Evolutionary conservation across 2,329 filamentous ascomycete genomes (phyloP), one percentile per base, ranked within the genome.

Genomic region (Teratosphaeria zuluensis): DNA sequence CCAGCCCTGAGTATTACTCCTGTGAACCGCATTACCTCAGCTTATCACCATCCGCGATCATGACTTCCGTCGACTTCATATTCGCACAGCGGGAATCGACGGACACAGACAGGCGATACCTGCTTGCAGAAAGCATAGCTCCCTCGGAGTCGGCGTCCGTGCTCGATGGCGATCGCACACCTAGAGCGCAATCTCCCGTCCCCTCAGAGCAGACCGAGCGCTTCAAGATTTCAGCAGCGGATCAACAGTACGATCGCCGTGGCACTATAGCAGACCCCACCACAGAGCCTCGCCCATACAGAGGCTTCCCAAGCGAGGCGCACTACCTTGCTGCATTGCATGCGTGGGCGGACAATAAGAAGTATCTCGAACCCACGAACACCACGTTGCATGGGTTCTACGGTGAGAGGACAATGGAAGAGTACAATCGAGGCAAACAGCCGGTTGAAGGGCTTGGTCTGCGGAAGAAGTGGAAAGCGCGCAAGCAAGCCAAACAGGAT

Each of bases 161-260:
- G n/a, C 74, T 74, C n/a, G 77, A 81, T 7, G 76, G 76, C n/a
- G 77, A 79, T 6, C 53, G 54, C 7, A 65, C 63, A 19, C 63
- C 62, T 9, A 56, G 62, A 24, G 63, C 63, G 4, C 57, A 52
- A 30, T 64, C 62, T 8, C 60, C 58, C 14, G 57, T 58, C n/a
- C 54, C 57, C 51, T 33, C 33, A 6, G 51, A 57, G n/a, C 42
- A 51, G 24, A 21, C 54, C 31, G 42, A 48, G n/a, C 42, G 42
- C 42, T 21, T 11, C 19, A 42, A 16, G 11, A 21, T 48, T 19
- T 4, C 52, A 38, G 3, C 54, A 51, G 32, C 52, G 21, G 19
- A 32, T 35, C 35, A 48, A 33, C 46, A 46, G 7, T 35, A 33
- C 31, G 14, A 32, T 24, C 61, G 54, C 32, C 56, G 56, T n/a